Base-by-base conservation (phyloP, 2,329 filamentous ascomycete genomes). In the Fusarium incarnatum region DNA sequence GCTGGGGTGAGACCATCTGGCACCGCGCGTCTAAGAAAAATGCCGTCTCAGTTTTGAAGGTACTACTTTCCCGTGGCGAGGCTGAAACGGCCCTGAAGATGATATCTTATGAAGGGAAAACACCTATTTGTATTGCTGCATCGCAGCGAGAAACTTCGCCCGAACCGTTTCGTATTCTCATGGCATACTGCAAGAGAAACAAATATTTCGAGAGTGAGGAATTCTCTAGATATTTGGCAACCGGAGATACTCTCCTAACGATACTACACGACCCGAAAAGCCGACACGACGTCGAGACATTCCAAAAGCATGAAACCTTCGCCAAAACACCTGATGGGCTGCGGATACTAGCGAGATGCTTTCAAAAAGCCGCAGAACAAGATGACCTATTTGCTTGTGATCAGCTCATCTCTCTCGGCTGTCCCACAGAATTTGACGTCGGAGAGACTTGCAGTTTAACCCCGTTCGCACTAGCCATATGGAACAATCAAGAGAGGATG, bases 1-100 rank as follows among this genome's bases (percentile, higher is more conserved):
- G 1, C 12, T 10, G 20, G 13, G 41, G 41, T 6, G 41, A 42
- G 16, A 22, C 41, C 1, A 23, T 42, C 0, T 42, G 41, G 41
- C 41, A 42, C 5, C 20, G 41, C 6, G 41, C 41, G 3, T 8
- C 20, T 4, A 2, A 1, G 1, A 22, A 15, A 6, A 10, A 10
- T 0, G 41, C 13, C 8, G 9, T 4, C 0, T 4, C 8, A 4
- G 13, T 4, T 23, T 5, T 42, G 2, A 6, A 15, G 2, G 0
- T 23, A 6, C 41, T 42, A 9, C 41, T 42, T 5, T 6, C 20
- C 4, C 0, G 9, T 23, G 41, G 20, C 3, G 41, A 42, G 8
- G 12, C 41, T 1, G 41, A 42, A 23, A 2, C 9, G 1, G 41
- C 41, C 8, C 41, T 42, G 0, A 42, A 9, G 20, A 42, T 42